Evolutionary conservation across 2,329 filamentous ascomycete genomes (phyloP), one percentile per base, ranked within the genome.

Genomic region (Aspergillus calidoustus): DNA sequence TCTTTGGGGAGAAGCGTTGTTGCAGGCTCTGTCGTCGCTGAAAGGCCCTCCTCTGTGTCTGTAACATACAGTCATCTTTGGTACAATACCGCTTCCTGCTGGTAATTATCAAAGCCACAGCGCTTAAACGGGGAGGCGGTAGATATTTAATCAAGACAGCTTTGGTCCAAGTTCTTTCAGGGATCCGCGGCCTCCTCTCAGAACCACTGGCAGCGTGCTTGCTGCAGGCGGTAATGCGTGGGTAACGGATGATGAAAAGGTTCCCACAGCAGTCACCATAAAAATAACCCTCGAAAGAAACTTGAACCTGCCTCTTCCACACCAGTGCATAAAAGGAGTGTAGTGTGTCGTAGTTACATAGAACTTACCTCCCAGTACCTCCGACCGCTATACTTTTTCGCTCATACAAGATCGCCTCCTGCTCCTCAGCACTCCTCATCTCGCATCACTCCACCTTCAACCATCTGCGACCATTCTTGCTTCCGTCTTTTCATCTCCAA

Each of bases 1-100:
- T 25, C 22, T 38, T 38, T 48, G 46, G 41, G 41, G 55, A 28
- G 25, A 34, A 57, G 31, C 23, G 38, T 30, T 28, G 19, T 46
- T 23, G 38, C 15, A 43, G 28, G 41, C 43, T n/a, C n/a, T 30
- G 31, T 59, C 19, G 28, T 54, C n/a, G 51, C 57, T 41, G 51
- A 46, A 54, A 38, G 19, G 23, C 51, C 34, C 25, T 19, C 25
- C 34, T 41, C 38, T 63, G 63, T 64, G 61, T 63, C 59, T 66
- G 64, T 59, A 60, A 58, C 53, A 59, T 62, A 64, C 64, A 22
- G 53, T 61, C 57, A 48, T 3, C 41, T 44, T 57, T 59, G n/a
- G 22, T 53, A 60, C 53, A 22, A 23, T 51, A 61, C 59, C 38
- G 38, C 25, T 43, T 25, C 23, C 23, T 52, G 23, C 13, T 22